These are phyloP conservation scores for Penicillium malachiteum DNA, from an alignment of 495 filamentous ascomycete genomes.

Conservation along the genomic window DNA sequence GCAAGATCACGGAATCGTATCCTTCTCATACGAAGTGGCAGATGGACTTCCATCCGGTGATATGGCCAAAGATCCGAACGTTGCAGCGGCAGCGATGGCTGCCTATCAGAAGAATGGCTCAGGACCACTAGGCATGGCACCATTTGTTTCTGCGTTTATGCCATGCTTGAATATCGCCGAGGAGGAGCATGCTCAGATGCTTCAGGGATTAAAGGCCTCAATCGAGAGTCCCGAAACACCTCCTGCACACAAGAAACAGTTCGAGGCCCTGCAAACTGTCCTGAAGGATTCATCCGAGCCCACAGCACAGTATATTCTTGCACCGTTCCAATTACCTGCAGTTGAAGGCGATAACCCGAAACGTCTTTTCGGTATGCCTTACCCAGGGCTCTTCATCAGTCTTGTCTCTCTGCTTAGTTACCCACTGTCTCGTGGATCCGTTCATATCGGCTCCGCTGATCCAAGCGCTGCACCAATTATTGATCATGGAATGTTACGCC, in stretches of 20 bases:
- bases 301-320: conserved; percentile 18
- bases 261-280: conserved; percentile 5
- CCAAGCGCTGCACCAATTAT: conserved; percentile 31
- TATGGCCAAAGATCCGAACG: conserved; percentile 8
- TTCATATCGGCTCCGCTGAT: conserved; percentile 47
- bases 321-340: conserved; percentile 17
- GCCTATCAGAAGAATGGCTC: conserved; percentile 18
- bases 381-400: conserved; percentile 39
- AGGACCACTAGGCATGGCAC: conserved; percentile 19
- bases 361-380: conserved; percentile 9
- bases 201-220: neutral
- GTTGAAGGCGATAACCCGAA: conserved; percentile 4
- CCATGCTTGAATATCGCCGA: conserved; percentile 8
- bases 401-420: conserved; percentile 38
- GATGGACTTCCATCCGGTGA: conserved; percentile 17
- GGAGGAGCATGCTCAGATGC: conserved; percentile 1
- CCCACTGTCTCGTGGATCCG: conserved; percentile 54
- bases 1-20: conserved; percentile 41
- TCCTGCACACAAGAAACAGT: conserved; percentile 11
- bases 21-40: conserved; percentile 13
- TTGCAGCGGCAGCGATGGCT: conserved; percentile 21
- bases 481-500: conserved; percentile 45
- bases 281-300: conserved; percentile 15
- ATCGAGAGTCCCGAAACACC: neutral
- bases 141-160: conserved; percentile 19